Evolutionary conservation across 352 stramenopile species (phyloP).

Genomic region (Phytophthora hibernalis): DNA sequence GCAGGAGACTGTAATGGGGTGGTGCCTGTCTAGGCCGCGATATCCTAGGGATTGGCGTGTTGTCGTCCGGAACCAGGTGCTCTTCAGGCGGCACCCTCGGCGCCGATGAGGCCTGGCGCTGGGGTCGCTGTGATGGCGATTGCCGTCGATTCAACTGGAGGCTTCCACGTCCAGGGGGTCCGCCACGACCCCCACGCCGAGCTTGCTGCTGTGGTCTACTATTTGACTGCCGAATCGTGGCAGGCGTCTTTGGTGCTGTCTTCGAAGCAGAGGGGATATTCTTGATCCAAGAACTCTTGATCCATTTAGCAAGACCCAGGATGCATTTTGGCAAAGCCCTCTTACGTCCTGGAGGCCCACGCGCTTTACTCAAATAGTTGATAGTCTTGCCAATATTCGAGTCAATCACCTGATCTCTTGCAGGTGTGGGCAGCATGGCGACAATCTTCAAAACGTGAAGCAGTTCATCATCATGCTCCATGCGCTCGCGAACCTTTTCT

Average conservation of each 20-base stretch:
- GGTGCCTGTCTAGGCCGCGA: conserved; percentile 2
- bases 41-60: conserved; percentile 40
- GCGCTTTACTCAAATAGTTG: conserved; percentile 52
- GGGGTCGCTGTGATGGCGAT: conserved; percentile 27
- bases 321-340: conserved; percentile 53
- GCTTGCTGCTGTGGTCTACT: conserved; percentile 38
- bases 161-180: conserved; percentile 27
- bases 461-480: conserved; percentile 39
- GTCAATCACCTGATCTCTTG: conserved; percentile 57
- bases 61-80: conserved; percentile 21
- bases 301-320: conserved; percentile 67
- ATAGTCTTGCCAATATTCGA: conserved; percentile 74
- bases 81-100: conserved; percentile 15
- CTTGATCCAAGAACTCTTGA: conserved; percentile 70
- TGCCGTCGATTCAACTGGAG: conserved; percentile 31
- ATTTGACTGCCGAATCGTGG: conserved; percentile 10
- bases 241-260: conserved; percentile 12
- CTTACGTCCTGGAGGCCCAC: conserved; percentile 43
- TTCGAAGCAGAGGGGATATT: conserved; percentile 47
- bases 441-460: conserved; percentile 57
- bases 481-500: conserved; percentile 19
- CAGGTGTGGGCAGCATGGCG: conserved; percentile 75
- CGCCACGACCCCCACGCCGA: conserved; percentile 35
- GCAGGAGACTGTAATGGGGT: conserved; percentile 13
- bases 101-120: conserved; percentile 15